Conservation (phyloP, 805 yeast genomes). For the Metschnikowia corniflorae region DNA sequence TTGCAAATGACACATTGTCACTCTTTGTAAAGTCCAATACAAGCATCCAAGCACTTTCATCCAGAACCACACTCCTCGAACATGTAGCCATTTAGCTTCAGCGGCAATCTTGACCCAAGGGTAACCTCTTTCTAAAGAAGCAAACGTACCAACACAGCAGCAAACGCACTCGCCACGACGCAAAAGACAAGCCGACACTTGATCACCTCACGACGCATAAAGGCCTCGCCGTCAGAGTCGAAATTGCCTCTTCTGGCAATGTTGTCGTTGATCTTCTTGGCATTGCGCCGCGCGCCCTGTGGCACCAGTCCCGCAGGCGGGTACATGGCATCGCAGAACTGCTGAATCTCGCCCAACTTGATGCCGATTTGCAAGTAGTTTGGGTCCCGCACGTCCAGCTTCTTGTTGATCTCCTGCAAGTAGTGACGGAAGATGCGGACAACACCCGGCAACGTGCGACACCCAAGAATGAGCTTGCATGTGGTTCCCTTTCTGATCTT, state of each 20-base stretch:
- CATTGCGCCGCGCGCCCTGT: constrained; percentile 38
- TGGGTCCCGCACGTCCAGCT: constrained; percentile 78
- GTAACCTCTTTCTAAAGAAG: too few species aligned
- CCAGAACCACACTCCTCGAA: too few species aligned
- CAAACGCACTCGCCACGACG: constrained; percentile 6
- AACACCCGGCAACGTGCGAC: constrained; percentile 73
- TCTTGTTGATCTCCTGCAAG: constrained; percentile 70
- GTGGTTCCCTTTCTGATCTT: constrained; percentile 92
- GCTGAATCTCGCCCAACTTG: constrained; percentile 84
- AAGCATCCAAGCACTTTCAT: too few species aligned
- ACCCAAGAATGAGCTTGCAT: constrained; percentile 64
- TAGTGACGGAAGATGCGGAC: constrained; percentile 74
- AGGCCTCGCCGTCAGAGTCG: constrained; percentile 32
- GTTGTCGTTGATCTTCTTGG: constrained; percentile 37
- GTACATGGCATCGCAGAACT: constrained; percentile 74
- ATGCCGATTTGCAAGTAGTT: constrained; percentile 80
- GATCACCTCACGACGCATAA: constrained; percentile 20
- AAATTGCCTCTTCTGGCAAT: constrained; percentile 35
- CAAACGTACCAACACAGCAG: constrained; percentile 8
- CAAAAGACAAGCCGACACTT: constrained; percentile 12
- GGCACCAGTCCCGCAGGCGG: constrained; percentile 54
- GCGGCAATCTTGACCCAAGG: too few species aligned
- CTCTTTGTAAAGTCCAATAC: too few species aligned
- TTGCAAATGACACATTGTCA: too few species aligned
- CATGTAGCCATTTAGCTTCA: too few species aligned